A percentile compares a stretch with the other conserved stretches of the same genome.
Conservation (phyloP, 1,139 yeast genomes). For the Yamadazyma epiphylla region DNA sequence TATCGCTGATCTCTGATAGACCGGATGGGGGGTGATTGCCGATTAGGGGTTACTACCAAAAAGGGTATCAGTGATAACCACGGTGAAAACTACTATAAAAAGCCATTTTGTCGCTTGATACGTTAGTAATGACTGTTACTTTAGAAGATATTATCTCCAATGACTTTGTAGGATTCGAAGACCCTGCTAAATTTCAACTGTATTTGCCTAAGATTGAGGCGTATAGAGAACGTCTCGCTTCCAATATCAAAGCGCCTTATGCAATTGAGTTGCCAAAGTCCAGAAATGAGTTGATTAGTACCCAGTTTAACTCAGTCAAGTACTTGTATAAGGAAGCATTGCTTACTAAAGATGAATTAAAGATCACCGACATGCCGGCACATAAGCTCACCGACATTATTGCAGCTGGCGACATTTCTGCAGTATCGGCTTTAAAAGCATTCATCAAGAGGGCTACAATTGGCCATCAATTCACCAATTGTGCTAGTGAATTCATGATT, state of each 20-base stretch:
- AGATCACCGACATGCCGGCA: conserved; percentile 17
- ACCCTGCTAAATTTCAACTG: not conserved
- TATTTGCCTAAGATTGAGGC: conserved; percentile 49
- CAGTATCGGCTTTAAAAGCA: conserved; percentile 26
- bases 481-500: conserved; percentile 18
- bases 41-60: no score
- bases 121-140: not conserved
- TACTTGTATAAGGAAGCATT: conserved; percentile 16
- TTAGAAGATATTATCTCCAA: not conserved
- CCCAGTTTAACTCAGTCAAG: conserved; percentile 44
- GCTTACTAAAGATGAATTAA: conserved; percentile 9
- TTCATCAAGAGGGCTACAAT: conserved; percentile 21
- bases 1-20: no score
- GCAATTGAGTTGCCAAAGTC: conserved; percentile 39
- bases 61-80: no score
- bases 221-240: conserved; percentile 39
- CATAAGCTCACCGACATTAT: conserved; percentile 11
- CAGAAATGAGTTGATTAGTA: conserved; percentile 30
- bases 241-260: conserved; percentile 38
- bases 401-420: conserved; percentile 11
- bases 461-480: conserved; percentile 20
- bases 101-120: no score
- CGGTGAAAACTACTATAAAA: no score
- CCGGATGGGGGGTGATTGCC: no score
- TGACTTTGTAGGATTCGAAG: not conserved